phyloP scores from a whole-genome alignment of 495 filamentous ascomycete species.

The Lasiosphaeris hirsuta region DNA sequence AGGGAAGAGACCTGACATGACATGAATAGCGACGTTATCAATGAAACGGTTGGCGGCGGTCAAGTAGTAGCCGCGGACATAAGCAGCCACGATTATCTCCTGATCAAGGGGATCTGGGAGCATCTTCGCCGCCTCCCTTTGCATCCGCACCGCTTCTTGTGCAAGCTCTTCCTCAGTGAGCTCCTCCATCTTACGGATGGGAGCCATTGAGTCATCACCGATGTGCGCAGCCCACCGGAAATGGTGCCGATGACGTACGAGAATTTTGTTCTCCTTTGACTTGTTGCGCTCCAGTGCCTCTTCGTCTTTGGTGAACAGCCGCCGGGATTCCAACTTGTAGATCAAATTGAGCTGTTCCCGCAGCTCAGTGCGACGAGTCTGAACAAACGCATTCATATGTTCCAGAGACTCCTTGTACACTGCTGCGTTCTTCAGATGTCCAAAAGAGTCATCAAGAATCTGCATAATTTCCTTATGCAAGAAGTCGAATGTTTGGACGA shows the following conservation, averaged over 20 bases:
- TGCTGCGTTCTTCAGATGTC: slow-evolving; percentile 33
- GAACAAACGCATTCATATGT: slow-evolving; percentile 36
- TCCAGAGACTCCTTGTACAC: slow-evolving; percentile 36
- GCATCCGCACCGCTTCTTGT: slow-evolving; percentile 20
- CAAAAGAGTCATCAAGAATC: slow-evolving; percentile 36
- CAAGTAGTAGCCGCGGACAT: slow-evolving; percentile 52
- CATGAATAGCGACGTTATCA: slow-evolving; percentile 45
- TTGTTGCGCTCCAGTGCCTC: slow-evolving; percentile 37
- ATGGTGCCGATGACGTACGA: slow-evolving; percentile 37
- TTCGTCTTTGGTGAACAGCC: slow-evolving; percentile 42
- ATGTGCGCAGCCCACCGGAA: slow-evolving; percentile 27
- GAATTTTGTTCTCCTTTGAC: slow-evolving; percentile 30
- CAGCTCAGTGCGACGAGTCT: slow-evolving; percentile 23
- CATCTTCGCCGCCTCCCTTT: slow-evolving; percentile 33
- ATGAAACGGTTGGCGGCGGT: slow-evolving; percentile 49
- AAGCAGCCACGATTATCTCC: slow-evolving; percentile 47
- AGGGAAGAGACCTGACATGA: slow-evolving; percentile 45
- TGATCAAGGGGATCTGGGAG: slow-evolving; percentile 43
- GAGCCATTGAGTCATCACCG: slow-evolving; percentile 24
- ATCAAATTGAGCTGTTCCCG: slow-evolving; percentile 28
- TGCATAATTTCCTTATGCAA: slow-evolving; percentile 27
- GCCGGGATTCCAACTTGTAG: slow-evolving; percentile 37
- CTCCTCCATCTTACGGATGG: slow-evolving; percentile 34
- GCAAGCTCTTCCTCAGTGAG: slow-evolving; percentile 40
- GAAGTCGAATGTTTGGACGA: slow-evolving; percentile 34